Percentiles rank a stretch among this genome's conserved stretches.
These are phyloP conservation scores for Fusarium sp. DNA, from an alignment of 2,329 filamentous ascomycete genomes.

Conservation along the genomic window DNA sequence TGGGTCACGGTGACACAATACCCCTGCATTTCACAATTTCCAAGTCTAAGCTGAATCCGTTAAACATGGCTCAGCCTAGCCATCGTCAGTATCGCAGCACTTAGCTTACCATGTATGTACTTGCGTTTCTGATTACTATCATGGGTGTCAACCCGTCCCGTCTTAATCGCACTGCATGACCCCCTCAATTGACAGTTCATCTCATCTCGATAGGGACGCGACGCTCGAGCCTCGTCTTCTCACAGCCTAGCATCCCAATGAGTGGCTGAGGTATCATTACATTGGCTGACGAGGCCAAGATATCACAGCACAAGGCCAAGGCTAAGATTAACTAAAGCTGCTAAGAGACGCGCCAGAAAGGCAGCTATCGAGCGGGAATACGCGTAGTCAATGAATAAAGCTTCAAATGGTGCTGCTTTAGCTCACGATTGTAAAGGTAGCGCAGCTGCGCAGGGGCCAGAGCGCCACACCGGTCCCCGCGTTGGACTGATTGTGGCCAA, in stretches of 20 bases:
- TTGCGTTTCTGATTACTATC: conserved; percentile 4
- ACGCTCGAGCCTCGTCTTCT: conserved; percentile 6
- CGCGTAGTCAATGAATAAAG: conserved; percentile 21
- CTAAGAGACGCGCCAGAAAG: conserved; percentile 11
- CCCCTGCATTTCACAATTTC: conserved; percentile 31
- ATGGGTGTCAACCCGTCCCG: neutral
- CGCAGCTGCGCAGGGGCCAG: conserved; percentile 31
- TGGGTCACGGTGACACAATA: conserved; percentile 30
- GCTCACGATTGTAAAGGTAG: conserved; percentile 12
- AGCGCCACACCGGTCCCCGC: conserved; percentile 15
- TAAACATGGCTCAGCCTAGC: conserved; percentile 17
- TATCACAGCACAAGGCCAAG: conserved; percentile 1
- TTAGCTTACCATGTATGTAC: neutral
- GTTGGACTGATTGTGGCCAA: conserved; percentile 4
- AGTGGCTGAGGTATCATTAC: neutral
- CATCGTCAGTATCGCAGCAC: neutral
- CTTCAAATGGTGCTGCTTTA: conserved; percentile 10
- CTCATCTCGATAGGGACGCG: conserved; percentile 24
- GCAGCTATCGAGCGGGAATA: conserved; percentile 28
- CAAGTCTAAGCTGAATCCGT: conserved; percentile 5
- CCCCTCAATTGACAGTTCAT: neutral
- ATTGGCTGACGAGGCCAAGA: conserved; percentile 8
- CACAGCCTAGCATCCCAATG: conserved; percentile 1
- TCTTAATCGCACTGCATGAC: conserved; percentile 9
- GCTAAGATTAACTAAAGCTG: neutral